Conservation (phyloP, 2,329 filamentous ascomycete genomes). For the Sordariomycetes sp. region DNA sequence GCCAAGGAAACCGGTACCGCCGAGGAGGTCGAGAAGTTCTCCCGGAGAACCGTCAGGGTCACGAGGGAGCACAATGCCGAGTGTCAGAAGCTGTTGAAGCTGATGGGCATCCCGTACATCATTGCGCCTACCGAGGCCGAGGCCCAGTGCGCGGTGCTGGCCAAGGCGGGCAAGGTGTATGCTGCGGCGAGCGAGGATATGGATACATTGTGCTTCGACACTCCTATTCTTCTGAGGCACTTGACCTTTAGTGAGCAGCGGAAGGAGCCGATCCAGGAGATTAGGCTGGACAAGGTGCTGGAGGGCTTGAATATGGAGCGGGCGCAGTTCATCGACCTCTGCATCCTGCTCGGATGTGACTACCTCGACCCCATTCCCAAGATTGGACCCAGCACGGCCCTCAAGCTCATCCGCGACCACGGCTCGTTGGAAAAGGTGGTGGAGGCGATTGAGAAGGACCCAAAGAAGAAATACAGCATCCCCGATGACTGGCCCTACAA, state of each 20-base stretch:
- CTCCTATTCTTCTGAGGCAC: constrained; percentile 83
- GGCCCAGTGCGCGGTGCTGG: constrained; percentile 88
- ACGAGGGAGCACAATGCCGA: constrained; percentile 96
- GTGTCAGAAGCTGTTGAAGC: constrained; percentile 79
- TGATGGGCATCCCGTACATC: constrained; percentile 96
- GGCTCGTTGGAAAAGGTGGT: constrained; percentile 81
- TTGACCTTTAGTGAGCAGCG: constrained; percentile 95
- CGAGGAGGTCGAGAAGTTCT: constrained; percentile 97
- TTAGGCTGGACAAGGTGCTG: constrained; percentile 77
- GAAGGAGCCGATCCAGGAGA: constrained; percentile 96
- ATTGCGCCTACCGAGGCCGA: constrained; percentile 95
- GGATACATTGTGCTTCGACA: constrained; percentile 94
- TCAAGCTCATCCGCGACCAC: constrained; percentile 91
- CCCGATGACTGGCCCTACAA: constrained; percentile 96
- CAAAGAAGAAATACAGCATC: constrained; percentile 71
- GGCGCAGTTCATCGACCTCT: constrained; percentile 93
- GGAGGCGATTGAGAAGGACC: constrained; percentile 65
- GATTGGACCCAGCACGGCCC: constrained; percentile 80
- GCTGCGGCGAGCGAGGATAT: constrained; percentile 97
- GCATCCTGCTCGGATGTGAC: constrained; percentile 94
- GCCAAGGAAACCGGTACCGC: constrained; percentile 96
- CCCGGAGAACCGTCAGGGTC: constrained; percentile 81
- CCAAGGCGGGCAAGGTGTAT: constrained; percentile 88
- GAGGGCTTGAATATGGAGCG: constrained; percentile 83
- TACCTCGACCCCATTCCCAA: constrained; percentile 96